phyloP scores from a whole-genome alignment of 805 yeast genomes.

The Groenewaldozyma salmanticensis region DNA sequence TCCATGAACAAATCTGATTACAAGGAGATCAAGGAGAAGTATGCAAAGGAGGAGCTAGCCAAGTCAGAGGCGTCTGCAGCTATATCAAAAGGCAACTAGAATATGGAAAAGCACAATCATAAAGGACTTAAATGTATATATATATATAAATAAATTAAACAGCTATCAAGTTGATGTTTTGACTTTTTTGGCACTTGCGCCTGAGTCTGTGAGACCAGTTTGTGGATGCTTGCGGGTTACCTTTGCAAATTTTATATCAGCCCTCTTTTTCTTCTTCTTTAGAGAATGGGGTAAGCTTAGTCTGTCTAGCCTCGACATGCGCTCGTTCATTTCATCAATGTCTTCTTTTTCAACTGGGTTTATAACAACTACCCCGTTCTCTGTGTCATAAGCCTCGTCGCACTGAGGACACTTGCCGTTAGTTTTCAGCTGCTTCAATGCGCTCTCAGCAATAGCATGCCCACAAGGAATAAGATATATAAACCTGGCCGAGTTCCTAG shows the following conservation, averaged over 20 bases:
- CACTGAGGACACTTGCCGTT: conserved; percentile 6
- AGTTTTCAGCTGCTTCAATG: conserved; percentile 13
- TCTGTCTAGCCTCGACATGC: conserved; percentile 11
- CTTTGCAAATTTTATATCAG: no score
- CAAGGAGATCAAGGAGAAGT: background rate
- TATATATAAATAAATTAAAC: no score
- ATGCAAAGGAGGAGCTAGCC: background rate
- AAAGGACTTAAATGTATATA: no score
- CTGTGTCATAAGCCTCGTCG: conserved; percentile 7
- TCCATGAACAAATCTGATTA: background rate
- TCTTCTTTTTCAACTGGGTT: conserved; percentile 16
- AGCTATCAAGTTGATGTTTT: no score
- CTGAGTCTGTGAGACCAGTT: no score
- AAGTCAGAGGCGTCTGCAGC: background rate
- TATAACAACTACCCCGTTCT: conserved; percentile 14
- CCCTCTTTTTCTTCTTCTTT: conserved; percentile 12
- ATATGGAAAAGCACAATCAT: no score
- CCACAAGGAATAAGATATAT: conserved; percentile 33
- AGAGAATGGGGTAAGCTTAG: conserved; percentile 18
- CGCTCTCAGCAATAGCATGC: conserved; percentile 18
- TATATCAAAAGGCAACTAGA: no score
- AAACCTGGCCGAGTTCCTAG: conserved; percentile 31
- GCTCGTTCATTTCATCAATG: conserved; percentile 7
- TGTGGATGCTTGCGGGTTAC: no score
- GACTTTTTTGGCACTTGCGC: no score